A percentile compares a stretch with the other conserved stretches of the same genome.
Evolutionary conservation across 1,139 yeast genomes (phyloP).

Genomic region (Sugiyamaella pinicola): DNA sequence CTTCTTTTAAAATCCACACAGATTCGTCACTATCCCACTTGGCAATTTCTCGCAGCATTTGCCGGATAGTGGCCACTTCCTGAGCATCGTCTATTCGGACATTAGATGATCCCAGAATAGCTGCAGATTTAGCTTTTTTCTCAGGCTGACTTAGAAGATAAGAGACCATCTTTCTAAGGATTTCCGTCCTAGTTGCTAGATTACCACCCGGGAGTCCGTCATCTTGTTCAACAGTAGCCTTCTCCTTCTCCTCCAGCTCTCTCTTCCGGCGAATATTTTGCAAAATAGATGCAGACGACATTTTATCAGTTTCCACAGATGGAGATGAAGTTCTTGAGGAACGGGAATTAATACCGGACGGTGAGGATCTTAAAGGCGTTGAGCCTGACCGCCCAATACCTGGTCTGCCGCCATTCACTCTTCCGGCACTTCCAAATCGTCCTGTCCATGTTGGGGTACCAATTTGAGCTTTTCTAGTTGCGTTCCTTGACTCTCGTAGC

Average conservation of each 20-base stretch:
- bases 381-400: neutral
- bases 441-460: slow-evolving; percentile 99
- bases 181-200: slow-evolving; percentile 30
- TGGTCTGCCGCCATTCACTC: slow-evolving; percentile 35
- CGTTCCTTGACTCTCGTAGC: slow-evolving; percentile 64
- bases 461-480: slow-evolving; percentile 62
- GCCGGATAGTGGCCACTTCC: slow-evolving; percentile 65
- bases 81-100: slow-evolving; percentile 53
- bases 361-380: neutral
- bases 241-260: slow-evolving; percentile 35
- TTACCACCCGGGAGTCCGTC: slow-evolving; percentile 20
- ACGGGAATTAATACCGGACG: slow-evolving; percentile 8
- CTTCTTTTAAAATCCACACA: slow-evolving; percentile 69
- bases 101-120: slow-evolving; percentile 55
- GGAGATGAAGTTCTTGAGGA: slow-evolving; percentile 6
- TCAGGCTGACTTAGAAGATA: slow-evolving; percentile 39
- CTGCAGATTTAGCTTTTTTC: slow-evolving; percentile 49
- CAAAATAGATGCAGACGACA: slow-evolving; percentile 37
- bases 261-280: slow-evolving; percentile 33
- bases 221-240: slow-evolving; percentile 29
- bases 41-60: slow-evolving; percentile 70
- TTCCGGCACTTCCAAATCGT: slow-evolving; percentile 81
- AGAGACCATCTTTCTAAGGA: slow-evolving; percentile 38
- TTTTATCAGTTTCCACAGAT: slow-evolving; percentile 26
- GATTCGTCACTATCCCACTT: slow-evolving; percentile 59